phyloP scores from a whole-genome alignment of 495 filamentous ascomycete species.

The Penicillium longicatenatum region DNA sequence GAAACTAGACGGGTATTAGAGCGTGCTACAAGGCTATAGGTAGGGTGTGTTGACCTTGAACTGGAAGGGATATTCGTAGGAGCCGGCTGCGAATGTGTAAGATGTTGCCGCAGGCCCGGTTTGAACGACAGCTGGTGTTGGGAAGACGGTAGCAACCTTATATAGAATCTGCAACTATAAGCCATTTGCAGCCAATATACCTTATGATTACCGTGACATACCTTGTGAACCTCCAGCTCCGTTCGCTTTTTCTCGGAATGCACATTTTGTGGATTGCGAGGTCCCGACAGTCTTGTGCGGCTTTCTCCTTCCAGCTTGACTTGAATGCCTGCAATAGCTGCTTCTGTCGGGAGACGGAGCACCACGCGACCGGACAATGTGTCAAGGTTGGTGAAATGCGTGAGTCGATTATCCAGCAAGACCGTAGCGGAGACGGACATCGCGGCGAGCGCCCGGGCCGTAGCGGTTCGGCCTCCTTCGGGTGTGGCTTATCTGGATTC shows the following conservation, averaged over 20 bases:
- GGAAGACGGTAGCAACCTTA: conserved; percentile 64
- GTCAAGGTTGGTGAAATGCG: conserved; percentile 89
- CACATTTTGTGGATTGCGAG: conserved; percentile 61
- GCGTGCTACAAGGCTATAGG: not conserved
- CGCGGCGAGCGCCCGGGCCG: conserved; percentile 30
- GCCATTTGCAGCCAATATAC: not conserved
- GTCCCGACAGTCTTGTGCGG: conserved; percentile 59
- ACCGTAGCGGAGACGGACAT: conserved; percentile 73
- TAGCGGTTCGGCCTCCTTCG: conserved; percentile 4
- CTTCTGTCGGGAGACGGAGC: conserved; percentile 61
- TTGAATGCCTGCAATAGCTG: conserved; percentile 73
- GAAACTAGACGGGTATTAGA: conserved; percentile 50
- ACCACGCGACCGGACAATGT: conserved; percentile 69
- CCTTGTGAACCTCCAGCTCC: conserved; percentile 79
- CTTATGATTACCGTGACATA: conserved; percentile 30
- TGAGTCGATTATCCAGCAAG: conserved; percentile 69
- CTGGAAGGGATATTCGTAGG: conserved; percentile 84
- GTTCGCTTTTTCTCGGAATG: conserved; percentile 57
- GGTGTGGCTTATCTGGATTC: not conserved
- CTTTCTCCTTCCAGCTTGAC: conserved; percentile 96
- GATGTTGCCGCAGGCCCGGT: conserved; percentile 44
- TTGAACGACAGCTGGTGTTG: conserved; percentile 54
- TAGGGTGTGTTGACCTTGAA: conserved; percentile 65
- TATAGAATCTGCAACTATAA: conserved; percentile 60
- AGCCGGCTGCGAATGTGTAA: conserved; percentile 71